Evolutionary conservation across 2,329 filamentous ascomycete species (phyloP).

Genomic region (Fusarium nurragi): DNA sequence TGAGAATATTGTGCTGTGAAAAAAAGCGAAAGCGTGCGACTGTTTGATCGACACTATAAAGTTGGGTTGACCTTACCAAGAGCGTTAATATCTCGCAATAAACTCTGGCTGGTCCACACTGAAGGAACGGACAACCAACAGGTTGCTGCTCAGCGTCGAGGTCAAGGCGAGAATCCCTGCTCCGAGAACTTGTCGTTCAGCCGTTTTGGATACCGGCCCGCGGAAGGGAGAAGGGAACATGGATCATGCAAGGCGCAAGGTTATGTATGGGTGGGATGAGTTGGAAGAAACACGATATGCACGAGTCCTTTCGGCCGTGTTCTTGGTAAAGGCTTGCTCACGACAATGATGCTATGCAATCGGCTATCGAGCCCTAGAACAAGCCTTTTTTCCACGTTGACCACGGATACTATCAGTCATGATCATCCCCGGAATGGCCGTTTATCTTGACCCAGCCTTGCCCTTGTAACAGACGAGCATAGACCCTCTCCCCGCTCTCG

Average conservation of each 20-base stretch:
- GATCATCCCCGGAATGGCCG: constrained; percentile 8
- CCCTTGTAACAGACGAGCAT: constrained; percentile 19
- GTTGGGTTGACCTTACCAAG: neutral
- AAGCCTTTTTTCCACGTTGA: neutral
- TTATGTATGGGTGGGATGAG: constrained; percentile 11
- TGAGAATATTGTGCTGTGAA: constrained; percentile 14
- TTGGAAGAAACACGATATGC: constrained; percentile 3
- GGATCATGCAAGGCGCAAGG: constrained; percentile 13
- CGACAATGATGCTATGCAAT: constrained; percentile 5
- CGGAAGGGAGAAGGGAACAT: constrained; percentile 27
- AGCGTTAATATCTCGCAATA: constrained; percentile 18
- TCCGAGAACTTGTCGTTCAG: constrained; percentile 21
- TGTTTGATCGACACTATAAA: constrained; percentile 32
- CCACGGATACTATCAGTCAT: neutral
- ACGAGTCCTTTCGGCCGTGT: neutral
- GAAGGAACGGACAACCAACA: neutral
- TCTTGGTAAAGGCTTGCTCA: neutral
- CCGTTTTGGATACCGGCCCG: constrained; percentile 24
- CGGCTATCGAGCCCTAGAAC: neutral
- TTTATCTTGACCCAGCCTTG: constrained; percentile 17
- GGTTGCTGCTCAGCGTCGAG: neutral
- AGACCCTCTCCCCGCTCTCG: constrained; percentile 16
- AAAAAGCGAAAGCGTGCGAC: neutral
- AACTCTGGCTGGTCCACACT: constrained; percentile 15
- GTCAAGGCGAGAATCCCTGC: constrained; percentile 17